Base-by-base conservation (phyloP, 805 yeast species). In the Wickerhamiella slavikovae region DNA sequence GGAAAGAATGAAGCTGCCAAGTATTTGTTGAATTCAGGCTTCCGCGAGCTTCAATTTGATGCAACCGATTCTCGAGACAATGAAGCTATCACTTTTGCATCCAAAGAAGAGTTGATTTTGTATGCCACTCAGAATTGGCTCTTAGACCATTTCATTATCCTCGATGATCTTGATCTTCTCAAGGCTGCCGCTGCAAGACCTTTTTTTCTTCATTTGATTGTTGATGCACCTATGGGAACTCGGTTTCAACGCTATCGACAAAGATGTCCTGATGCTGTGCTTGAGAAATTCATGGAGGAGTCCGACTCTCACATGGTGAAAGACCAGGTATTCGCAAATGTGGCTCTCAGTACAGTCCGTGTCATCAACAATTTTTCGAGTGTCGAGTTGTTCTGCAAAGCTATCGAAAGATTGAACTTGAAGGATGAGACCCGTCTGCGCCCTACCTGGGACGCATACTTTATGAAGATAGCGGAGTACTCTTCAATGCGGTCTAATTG, bases 391-490 rank as follows among this genome's bases (percentile, higher is more conserved):
- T 49, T 69, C 12, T 50, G 52, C 29, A 35, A 41, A 0, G 52
- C 53, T 18, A 49, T 71, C 2, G 41, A 52, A n/a, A 37, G 46
- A 5, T 42, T 68, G 9, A 47, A 67, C 33, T 38, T 71, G 7
- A 34, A 49, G 34, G 71, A 79, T 29, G 49, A 56, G 14, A 54
- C 67, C 14, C 55, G 93, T 21, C 57, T 79, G 20, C 57, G 99
- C 32, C 99, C 99, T 1, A 66, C 72, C 3, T 89, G 99, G 99
- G 98, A 89, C 48, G 66, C 85, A 2, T 89, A 89, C 48, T 89
- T 89, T 51, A 89, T 89, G 98, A 60, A 71, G 25, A 53, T 89
- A 35, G 95, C 98, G 0, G 82, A 79, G 39, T 60, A 89, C 43
- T 98, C 98, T 0, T 93, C 98, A 0, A 57, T 72, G 27, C 59